A percentile compares a stretch with the other conserved stretches of the same genome.
These are phyloP conservation scores for Pseudogymnoascus destructans DNA, from an alignment of 2,329 filamentous ascomycete genomes.

Conservation along the genomic window DNA sequence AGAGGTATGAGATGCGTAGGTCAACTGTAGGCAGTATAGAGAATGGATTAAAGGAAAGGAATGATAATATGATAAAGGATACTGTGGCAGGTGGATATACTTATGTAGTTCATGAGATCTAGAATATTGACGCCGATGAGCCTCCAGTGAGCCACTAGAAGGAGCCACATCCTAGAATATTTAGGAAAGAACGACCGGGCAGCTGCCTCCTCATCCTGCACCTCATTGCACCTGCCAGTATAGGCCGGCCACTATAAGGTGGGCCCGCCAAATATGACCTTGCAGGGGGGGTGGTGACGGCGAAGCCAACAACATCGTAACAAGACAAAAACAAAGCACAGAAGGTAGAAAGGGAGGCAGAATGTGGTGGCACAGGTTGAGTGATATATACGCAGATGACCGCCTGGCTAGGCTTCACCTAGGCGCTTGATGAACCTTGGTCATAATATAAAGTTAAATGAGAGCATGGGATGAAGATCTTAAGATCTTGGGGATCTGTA, in stretches of 20 bases:
- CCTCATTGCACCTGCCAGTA: not conserved
- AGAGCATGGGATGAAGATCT: not conserved
- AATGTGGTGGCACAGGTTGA: not conserved
- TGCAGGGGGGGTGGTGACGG: not conserved
- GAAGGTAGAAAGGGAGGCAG: not conserved
- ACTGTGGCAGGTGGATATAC: not conserved
- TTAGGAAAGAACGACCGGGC: not conserved
- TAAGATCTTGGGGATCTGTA: not conserved
- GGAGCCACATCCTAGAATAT: not conserved
- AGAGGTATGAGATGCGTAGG: not conserved
- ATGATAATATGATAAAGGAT: not conserved
- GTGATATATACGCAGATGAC: not conserved
- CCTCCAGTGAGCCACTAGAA: not conserved
- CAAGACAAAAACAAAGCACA: not conserved
- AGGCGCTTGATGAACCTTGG: not conserved
- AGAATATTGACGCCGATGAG: not conserved
- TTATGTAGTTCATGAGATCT: not conserved
- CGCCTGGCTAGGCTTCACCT: not conserved
- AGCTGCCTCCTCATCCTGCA: not conserved
- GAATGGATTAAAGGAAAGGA: not conserved
- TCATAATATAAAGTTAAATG: not conserved
- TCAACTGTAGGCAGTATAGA: not conserved
- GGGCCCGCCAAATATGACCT: slow-evolving; percentile 3
- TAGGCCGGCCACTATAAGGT: not conserved
- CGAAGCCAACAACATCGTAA: not conserved